phyloP scores from a whole-genome alignment of 2,329 filamentous ascomycete species.

The Nemania diffusa region DNA sequence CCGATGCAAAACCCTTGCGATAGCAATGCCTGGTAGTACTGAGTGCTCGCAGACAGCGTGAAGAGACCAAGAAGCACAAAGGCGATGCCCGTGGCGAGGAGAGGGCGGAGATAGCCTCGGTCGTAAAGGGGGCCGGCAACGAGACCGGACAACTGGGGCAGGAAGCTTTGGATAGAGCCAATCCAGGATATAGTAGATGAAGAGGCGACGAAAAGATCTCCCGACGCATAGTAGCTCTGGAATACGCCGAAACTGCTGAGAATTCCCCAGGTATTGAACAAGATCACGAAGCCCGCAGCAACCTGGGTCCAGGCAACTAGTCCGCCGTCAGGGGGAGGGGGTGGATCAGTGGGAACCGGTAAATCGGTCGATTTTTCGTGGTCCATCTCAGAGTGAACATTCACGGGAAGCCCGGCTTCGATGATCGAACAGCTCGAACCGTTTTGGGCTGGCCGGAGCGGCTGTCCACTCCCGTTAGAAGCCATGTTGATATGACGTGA shows the following conservation, averaged over 20 bases:
- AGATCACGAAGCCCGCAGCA: not conserved
- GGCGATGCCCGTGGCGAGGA: slow-evolving; percentile 39
- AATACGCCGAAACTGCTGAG: slow-evolving; percentile 50
- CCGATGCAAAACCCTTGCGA: slow-evolving; percentile 56
- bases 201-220: slow-evolving; percentile 49
- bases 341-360: too few species aligned
- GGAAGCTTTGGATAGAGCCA: slow-evolving; percentile 54
- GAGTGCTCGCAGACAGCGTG: slow-evolving; percentile 23
- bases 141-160: slow-evolving; percentile 47
- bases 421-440: too few species aligned
- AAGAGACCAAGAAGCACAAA: slow-evolving; percentile 1
- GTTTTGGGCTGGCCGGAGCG: too few species aligned
- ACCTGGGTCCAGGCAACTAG: slow-evolving; percentile 10
- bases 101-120: slow-evolving; percentile 36
- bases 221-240: slow-evolving; percentile 55
- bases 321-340: not conserved
- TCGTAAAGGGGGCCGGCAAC: slow-evolving; percentile 41
- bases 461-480: too few species aligned
- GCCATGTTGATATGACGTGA: too few species aligned
- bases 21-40: slow-evolving; percentile 56
- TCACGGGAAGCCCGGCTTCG: too few species aligned
- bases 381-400: too few species aligned
- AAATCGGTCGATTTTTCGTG: too few species aligned
- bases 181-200: slow-evolving; percentile 58
- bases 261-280: slow-evolving; percentile 33